These are phyloP conservation scores for Xylaria sp. DNA, from an alignment of 2,329 filamentous ascomycete species.

Conservation along the genomic window DNA sequence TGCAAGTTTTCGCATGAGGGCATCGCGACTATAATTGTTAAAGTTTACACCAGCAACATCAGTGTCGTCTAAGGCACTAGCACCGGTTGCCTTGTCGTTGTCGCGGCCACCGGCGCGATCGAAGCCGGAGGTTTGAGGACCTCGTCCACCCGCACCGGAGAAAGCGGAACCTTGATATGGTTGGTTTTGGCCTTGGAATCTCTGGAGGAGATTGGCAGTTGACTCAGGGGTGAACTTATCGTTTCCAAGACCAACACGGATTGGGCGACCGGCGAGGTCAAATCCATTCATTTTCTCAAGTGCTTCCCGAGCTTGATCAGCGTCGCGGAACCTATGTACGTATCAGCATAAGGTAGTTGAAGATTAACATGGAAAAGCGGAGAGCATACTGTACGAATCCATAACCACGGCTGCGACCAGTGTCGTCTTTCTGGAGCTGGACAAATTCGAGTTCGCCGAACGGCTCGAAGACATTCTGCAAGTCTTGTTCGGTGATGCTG, in stretches of 20 bases:
- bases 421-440: slow-evolving; percentile 96
- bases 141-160: slow-evolving; percentile 88
- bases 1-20: slow-evolving; percentile 98
- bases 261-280: slow-evolving; percentile 95
- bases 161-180: slow-evolving; percentile 91
- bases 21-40: slow-evolving; percentile 98
- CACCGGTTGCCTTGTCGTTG: slow-evolving; percentile 88
- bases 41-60: slow-evolving; percentile 99
- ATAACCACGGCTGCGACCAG: slow-evolving; percentile 89
- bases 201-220: slow-evolving; percentile 90
- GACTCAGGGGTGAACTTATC: slow-evolving; percentile 99
- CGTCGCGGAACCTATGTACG: slow-evolving; percentile 80
- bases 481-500: slow-evolving; percentile 95
- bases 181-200: slow-evolving; percentile 84
- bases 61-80: slow-evolving; percentile 95
- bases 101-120: slow-evolving; percentile 91
- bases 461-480: slow-evolving; percentile 96
- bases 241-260: slow-evolving; percentile 98
- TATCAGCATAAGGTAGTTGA: slow-evolving; percentile 50
- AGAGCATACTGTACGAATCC: slow-evolving; percentile 94
- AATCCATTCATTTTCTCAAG: slow-evolving; percentile 99
- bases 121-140: slow-evolving; percentile 85
- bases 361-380: background rate
- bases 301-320: slow-evolving; percentile 90
- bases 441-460: slow-evolving; percentile 98